phyloP scores from a whole-genome alignment of 768 basidiomycete species.

The Neoboletus magnificus region DNA sequence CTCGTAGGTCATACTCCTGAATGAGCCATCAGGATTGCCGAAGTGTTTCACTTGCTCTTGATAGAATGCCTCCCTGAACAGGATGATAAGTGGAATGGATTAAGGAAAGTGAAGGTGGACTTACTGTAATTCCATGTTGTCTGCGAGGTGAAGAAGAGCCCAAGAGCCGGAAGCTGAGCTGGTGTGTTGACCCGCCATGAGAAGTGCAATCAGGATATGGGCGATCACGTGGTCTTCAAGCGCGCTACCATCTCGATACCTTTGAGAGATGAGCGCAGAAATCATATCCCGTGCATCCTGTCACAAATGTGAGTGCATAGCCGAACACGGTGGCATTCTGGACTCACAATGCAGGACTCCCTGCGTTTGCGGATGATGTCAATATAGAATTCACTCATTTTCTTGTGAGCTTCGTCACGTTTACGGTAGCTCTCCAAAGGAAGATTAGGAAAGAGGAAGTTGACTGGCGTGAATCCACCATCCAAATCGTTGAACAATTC shows the following conservation, averaged over 20 bases:
- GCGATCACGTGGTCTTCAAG: constrained; percentile 91
- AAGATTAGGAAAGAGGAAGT: constrained; percentile 92
- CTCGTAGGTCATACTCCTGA: constrained; percentile 81
- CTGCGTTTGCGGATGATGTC: constrained; percentile 77
- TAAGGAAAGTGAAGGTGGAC: constrained; percentile 25
- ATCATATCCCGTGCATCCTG: constrained; percentile 90
- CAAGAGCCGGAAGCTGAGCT: constrained; percentile 91
- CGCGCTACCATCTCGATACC: constrained; percentile 74
- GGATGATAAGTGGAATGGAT: not conserved
- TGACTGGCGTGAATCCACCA: constrained; percentile 92
- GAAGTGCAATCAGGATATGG: constrained; percentile 96
- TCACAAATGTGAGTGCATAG: constrained; percentile 12
- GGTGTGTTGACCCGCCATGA: constrained; percentile 99
- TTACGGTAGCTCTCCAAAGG: constrained; percentile 87
- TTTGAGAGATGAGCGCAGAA: constrained; percentile 75
- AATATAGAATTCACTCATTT: constrained; percentile 92
- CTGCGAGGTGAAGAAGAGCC: constrained; percentile 84
- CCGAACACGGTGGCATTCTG: not conserved
- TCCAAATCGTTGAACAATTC: constrained; percentile 85
- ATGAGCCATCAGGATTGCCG: constrained; percentile 71
- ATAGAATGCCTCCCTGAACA: constrained; percentile 73
- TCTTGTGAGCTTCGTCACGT: constrained; percentile 86
- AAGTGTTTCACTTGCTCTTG: constrained; percentile 86
- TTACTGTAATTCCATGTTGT: constrained; percentile 69
- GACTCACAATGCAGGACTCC: constrained; percentile 42